Evolutionary conservation across 768 basidiomycete genomes (phyloP).

Genomic region (Leccinellum albellum): DNA sequence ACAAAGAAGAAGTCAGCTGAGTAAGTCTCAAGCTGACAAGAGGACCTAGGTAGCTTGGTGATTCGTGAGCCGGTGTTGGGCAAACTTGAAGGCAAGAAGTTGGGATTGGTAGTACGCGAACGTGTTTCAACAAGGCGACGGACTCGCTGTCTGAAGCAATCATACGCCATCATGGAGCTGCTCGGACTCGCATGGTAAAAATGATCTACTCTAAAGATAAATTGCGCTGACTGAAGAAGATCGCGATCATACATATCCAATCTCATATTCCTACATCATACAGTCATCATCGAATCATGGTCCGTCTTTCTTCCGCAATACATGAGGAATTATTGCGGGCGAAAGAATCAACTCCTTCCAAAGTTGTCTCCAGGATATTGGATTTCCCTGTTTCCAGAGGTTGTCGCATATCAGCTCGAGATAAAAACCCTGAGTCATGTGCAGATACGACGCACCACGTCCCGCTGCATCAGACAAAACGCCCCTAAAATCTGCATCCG

Average conservation of each 20-base stretch:
- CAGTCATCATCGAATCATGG: neutral
- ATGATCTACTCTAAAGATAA: neutral
- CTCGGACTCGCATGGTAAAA: neutral
- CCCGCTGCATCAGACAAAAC: conserved; percentile 68
- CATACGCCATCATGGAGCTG: neutral
- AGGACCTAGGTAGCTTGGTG: too few species aligned
- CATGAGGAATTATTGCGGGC: conserved; percentile 53
- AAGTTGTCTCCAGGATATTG: conserved; percentile 72
- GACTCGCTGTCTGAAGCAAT: too few species aligned
- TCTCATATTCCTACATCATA: neutral
- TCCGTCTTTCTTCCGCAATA: conserved; percentile 30
- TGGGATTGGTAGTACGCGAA: too few species aligned
- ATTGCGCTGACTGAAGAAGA: neutral
- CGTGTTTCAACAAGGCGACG: too few species aligned
- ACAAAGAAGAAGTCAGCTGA: too few species aligned
- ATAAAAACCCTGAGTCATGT: neutral
- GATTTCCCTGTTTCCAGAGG: conserved; percentile 52
- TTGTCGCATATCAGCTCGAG: neutral
- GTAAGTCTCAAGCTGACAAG: too few species aligned
- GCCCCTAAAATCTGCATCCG: conserved; percentile 48
- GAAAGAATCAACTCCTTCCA: conserved; percentile 64
- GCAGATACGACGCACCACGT: conserved; percentile 46
- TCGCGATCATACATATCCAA: neutral
- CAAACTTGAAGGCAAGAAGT: too few species aligned
- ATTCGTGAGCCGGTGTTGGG: too few species aligned